Percentiles rank a stretch among this genome's conserved stretches.
Conservation (phyloP, 345 rosid genomes). For the Eucalyptus globulus region DNA sequence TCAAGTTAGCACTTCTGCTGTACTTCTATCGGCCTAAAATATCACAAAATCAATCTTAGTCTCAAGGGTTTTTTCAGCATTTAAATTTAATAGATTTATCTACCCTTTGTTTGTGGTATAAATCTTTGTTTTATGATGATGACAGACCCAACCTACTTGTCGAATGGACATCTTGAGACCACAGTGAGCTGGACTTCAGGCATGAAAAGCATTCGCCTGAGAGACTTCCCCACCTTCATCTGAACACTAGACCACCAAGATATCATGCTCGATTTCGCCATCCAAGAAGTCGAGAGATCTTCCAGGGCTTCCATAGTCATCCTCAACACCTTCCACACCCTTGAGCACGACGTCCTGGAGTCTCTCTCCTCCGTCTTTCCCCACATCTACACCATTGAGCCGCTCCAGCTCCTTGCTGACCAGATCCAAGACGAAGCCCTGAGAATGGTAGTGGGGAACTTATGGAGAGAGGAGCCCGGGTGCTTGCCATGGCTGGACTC, state of each 20-base stretch:
- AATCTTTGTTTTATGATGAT: background rate
- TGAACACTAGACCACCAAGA: constrained; percentile 8
- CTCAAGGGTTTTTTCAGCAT: no score
- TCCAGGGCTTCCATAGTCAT: constrained; percentile 7
- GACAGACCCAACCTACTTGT: constrained; percentile 1
- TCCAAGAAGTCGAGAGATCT: background rate
- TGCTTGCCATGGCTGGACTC: background rate
- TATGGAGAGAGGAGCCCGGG: background rate
- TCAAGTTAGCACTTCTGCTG: no score
- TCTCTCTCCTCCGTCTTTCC: constrained; percentile 3
- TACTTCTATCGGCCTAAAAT: no score
- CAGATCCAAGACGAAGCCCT: background rate
- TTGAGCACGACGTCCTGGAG: constrained; percentile 11
- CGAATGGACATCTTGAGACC: constrained; percentile 11
- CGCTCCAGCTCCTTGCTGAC: constrained; percentile 8
- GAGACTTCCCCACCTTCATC: constrained; percentile 14
- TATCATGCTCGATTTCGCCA: constrained; percentile 2
- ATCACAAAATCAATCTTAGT: no score
- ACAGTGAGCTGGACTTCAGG: constrained; percentile 19
- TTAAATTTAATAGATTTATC: background rate
- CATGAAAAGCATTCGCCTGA: constrained; percentile 9
- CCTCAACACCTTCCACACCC: constrained; percentile 22
- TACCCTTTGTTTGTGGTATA: background rate
- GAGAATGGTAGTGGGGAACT: background rate
- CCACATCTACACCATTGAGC: constrained; percentile 9